Percentiles rank a stretch among this genome's conserved stretches.
These are phyloP conservation scores for Entelexis paramagnoliae DNA, from an alignment of 1,139 yeast species.

Conservation along the genomic window DNA sequence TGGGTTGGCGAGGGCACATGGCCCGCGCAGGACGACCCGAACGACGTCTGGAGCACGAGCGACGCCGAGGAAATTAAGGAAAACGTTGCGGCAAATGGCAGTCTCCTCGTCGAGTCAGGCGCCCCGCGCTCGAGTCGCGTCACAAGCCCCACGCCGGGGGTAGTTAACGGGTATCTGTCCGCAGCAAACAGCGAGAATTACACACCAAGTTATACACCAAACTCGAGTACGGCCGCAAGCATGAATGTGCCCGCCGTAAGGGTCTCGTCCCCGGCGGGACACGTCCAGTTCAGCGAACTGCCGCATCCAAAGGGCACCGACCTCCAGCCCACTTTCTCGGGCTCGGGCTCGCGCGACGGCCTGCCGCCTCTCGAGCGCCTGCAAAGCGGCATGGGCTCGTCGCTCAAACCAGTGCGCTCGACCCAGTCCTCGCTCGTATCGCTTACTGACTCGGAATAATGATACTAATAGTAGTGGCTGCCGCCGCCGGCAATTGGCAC, in stretches of 20 bases:
- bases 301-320: slow-evolving; percentile 21
- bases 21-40: slow-evolving; percentile 27
- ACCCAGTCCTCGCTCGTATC: slow-evolving; percentile 23
- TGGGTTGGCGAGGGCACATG: slow-evolving; percentile 43
- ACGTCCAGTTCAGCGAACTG: slow-evolving; percentile 22
- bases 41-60: slow-evolving; percentile 22
- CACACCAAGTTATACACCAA: neutral
- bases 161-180: neutral
- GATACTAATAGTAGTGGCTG: neutral
- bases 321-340: slow-evolving; percentile 4
- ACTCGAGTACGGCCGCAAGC: neutral
- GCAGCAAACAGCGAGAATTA: neutral
- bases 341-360: neutral
- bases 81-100: neutral
- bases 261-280: slow-evolving; percentile 1
- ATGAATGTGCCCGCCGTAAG: neutral
- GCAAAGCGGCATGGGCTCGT: slow-evolving; percentile 18
- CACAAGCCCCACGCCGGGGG: slow-evolving; percentile 2
- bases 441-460: slow-evolving; percentile 23
- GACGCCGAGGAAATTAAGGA: slow-evolving; percentile 13
- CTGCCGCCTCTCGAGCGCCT: slow-evolving; percentile 22
- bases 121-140: neutral
- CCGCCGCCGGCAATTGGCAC: neutral
- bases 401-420: slow-evolving; percentile 23
- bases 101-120: neutral